Percentiles rank a stretch among this genome's conserved stretches.
Evolutionary conservation across 1,284 basidiomycete genomes (phyloP).

Genomic region (Malassezia globosa): DNA sequence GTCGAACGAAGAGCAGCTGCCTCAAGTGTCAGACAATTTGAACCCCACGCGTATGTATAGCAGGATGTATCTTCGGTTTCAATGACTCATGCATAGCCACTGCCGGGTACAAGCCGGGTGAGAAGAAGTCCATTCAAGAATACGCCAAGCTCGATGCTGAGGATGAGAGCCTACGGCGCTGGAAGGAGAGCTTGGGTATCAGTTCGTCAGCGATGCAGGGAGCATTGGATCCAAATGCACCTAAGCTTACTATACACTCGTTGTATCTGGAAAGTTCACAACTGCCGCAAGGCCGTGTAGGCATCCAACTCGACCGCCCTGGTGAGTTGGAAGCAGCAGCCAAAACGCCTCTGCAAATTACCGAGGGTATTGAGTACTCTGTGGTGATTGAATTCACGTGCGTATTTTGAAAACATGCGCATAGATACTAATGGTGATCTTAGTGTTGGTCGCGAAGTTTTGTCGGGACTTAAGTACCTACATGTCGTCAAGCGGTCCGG

Average conservation of each 20-base stretch:
- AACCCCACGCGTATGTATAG: slow-evolving; percentile 14
- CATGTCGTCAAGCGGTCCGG: slow-evolving; percentile 63
- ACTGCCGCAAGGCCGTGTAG: slow-evolving; percentile 46
- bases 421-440: too few relatives aligned
- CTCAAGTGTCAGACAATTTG: slow-evolving; percentile 12
- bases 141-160: slow-evolving; percentile 61
- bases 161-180: slow-evolving; percentile 67
- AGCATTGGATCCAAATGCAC: slow-evolving; percentile 42
- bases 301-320: slow-evolving; percentile 51
- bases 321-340: slow-evolving; percentile 49
- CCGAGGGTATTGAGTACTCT: slow-evolving; percentile 57
- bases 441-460: slow-evolving; percentile 61
- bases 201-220: slow-evolving; percentile 49
- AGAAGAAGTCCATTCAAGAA: slow-evolving; percentile 52
- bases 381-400: slow-evolving; percentile 72
- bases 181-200: slow-evolving; percentile 81
- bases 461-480: slow-evolving; percentile 72
- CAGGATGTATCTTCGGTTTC: not conserved
- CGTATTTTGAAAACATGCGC: slow-evolving; percentile 6
- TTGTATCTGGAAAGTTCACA: slow-evolving; percentile 50
- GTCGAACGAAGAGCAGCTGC: not conserved
- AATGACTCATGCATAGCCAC: slow-evolving; percentile 24
- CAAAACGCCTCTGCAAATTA: slow-evolving; percentile 56
- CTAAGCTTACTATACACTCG: slow-evolving; percentile 39
- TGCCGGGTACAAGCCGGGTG: slow-evolving; percentile 45